Percentiles rank a stretch among this genome's conserved stretches.
phyloP scores from a whole-genome alignment of 2,329 filamentous ascomycete species.

The Colletotrichum tanaceti region DNA sequence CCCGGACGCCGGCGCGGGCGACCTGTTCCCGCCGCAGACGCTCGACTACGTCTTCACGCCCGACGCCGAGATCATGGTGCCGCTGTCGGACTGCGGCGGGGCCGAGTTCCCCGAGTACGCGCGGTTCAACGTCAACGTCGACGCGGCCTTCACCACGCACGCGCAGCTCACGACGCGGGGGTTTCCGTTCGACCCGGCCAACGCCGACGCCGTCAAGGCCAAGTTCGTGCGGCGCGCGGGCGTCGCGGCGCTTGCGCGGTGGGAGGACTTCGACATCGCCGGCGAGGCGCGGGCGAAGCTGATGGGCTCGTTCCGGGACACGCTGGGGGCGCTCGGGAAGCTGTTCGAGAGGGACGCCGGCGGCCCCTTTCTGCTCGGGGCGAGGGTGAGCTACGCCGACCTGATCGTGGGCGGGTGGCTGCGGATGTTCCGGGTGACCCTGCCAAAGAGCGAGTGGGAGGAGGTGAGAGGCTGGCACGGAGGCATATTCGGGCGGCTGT shows the following conservation, averaged over 20 bases:
- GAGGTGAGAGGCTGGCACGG: constrained; percentile 60
- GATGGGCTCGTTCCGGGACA: constrained; percentile 53
- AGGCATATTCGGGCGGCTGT: constrained; percentile 61
- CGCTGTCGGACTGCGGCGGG: constrained; percentile 51
- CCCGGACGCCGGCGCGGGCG: constrained; percentile 56
- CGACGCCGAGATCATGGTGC: constrained; percentile 44
- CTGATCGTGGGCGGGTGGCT: constrained; percentile 69
- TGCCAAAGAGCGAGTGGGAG: constrained; percentile 61
- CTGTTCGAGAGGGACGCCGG: constrained; percentile 52
- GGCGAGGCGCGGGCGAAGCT: constrained; percentile 55
- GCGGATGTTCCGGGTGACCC: constrained; percentile 54
- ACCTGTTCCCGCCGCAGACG: constrained; percentile 60
- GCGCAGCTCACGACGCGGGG: constrained; percentile 52
- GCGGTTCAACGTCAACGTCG: constrained; percentile 65
- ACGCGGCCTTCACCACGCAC: constrained; percentile 64
- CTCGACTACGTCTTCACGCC: constrained; percentile 55
- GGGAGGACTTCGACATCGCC: constrained; percentile 55
- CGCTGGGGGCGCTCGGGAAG: constrained; percentile 55
- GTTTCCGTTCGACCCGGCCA: constrained; percentile 64
- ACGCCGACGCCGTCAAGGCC: constrained; percentile 56
- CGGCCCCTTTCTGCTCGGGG: constrained; percentile 63
- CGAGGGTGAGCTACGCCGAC: constrained; percentile 62
- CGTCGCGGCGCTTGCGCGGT: constrained; percentile 55
- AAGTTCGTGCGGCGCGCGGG: constrained; percentile 62
- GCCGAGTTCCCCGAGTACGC: constrained; percentile 53